A percentile compares a stretch with the other conserved stretches of the same genome.
Conservation (phyloP, 176 grass and related monocot species). For the Elaeis guineensis region DNA sequence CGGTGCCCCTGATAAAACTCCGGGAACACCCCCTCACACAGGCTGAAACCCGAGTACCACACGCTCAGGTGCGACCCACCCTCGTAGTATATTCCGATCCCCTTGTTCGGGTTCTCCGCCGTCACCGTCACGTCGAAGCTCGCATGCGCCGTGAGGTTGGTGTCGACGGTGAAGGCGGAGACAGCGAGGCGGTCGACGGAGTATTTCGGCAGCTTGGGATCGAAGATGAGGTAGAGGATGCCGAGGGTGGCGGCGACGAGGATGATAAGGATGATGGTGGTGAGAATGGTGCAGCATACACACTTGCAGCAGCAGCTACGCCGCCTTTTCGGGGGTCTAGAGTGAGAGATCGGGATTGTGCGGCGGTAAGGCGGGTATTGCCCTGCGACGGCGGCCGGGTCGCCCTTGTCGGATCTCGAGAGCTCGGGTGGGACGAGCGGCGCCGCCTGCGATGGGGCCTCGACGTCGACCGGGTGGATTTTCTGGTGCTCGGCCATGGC, state of each 20-base stretch:
- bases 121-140: slow-evolving; percentile 69
- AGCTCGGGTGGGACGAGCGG: slow-evolving; percentile 37
- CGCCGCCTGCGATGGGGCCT: slow-evolving; percentile 26
- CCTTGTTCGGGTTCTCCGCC: slow-evolving; percentile 50
- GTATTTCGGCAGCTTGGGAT: slow-evolving; percentile 72
- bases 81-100: slow-evolving; percentile 64
- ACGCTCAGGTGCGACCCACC: slow-evolving; percentile 43
- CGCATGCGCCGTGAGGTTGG: slow-evolving; percentile 29
- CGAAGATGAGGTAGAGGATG: slow-evolving; percentile 48
- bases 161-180: slow-evolving; percentile 36
- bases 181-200: slow-evolving; percentile 62
- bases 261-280: slow-evolving; percentile 21
- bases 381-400: background rate
- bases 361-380: slow-evolving; percentile 18
- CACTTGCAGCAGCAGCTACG: slow-evolving; percentile 47
- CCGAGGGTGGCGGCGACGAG: slow-evolving; percentile 25
- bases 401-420: slow-evolving; percentile 50
- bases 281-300: slow-evolving; percentile 33
- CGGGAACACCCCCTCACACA: slow-evolving; percentile 42
- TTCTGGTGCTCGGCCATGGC: slow-evolving; percentile 64
- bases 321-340: slow-evolving; percentile 8
- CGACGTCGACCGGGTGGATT: slow-evolving; percentile 79
- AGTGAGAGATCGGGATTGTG: background rate
- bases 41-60: slow-evolving; percentile 28
- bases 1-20: slow-evolving; percentile 70